These are phyloP conservation scores for Botrytis paeoniae DNA, from an alignment of 2,329 filamentous ascomycete species.

Conservation along the genomic window DNA sequence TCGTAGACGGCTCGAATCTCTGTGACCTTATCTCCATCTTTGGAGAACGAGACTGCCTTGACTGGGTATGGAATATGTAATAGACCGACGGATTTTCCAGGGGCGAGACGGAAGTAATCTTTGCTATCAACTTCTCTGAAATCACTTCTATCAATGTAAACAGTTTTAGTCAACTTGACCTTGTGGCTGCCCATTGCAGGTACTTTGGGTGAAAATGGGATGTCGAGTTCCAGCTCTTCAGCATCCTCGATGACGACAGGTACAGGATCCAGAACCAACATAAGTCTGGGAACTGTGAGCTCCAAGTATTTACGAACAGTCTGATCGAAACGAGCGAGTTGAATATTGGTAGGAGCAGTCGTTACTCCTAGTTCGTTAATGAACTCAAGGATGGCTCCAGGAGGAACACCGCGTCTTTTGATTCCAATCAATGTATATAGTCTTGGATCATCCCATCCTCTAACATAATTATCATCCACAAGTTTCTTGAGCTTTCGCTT, in stretches of 20 bases:
- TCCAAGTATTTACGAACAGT: slow-evolving; percentile 84
- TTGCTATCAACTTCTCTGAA: slow-evolving; percentile 70
- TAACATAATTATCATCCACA: slow-evolving; percentile 73
- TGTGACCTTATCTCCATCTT: slow-evolving; percentile 58
- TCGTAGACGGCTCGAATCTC: slow-evolving; percentile 66
- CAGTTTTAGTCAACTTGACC: slow-evolving; percentile 65
- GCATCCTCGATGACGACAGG: slow-evolving; percentile 78
- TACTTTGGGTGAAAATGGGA: slow-evolving; percentile 82
- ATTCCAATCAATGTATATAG: slow-evolving; percentile 85
- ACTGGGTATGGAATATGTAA: slow-evolving; percentile 69
- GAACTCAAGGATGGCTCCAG: slow-evolving; percentile 84
- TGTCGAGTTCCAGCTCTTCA: slow-evolving; percentile 63
- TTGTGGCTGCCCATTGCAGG: slow-evolving; percentile 61
- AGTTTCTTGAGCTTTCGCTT: slow-evolving; percentile 82
- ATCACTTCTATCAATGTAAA: slow-evolving; percentile 82
- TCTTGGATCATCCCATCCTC: slow-evolving; percentile 87
- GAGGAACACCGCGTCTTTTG: slow-evolving; percentile 79
- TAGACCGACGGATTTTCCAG: slow-evolving; percentile 70
- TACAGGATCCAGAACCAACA: slow-evolving; percentile 85
- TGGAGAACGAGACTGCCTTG: slow-evolving; percentile 67
- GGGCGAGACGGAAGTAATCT: slow-evolving; percentile 76
- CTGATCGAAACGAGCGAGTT: slow-evolving; percentile 80
- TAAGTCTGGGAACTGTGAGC: slow-evolving; percentile 79
- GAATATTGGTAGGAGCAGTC: slow-evolving; percentile 74
- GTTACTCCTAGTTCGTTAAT: slow-evolving; percentile 90